Conservation (phyloP, 208 protist species). For the Lotmaria passim region DNA sequence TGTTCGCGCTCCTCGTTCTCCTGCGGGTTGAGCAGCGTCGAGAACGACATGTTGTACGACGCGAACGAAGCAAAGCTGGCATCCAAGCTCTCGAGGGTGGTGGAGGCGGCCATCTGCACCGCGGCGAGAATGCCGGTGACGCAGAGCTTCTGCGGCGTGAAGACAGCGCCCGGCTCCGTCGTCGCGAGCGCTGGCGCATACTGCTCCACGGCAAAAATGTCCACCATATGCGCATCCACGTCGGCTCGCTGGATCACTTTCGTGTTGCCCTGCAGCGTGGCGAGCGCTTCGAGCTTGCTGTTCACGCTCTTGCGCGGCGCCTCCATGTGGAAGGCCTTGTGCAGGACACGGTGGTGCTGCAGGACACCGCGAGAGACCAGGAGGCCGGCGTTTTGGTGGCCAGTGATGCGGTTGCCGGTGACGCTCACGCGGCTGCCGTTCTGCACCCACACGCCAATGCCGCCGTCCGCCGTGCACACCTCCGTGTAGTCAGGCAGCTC, state of each 20-base stretch:
- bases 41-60: slow-evolving; percentile 26
- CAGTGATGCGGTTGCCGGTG: slow-evolving; percentile 49
- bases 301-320: background rate
- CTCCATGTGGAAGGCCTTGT: slow-evolving; percentile 38
- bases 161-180: slow-evolving; percentile 39
- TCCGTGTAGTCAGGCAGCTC: slow-evolving; percentile 54
- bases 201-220: slow-evolving; percentile 39
- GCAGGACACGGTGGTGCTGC: slow-evolving; percentile 57
- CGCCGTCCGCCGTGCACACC: slow-evolving; percentile 70
- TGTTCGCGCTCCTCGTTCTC: slow-evolving; percentile 29
- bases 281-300: slow-evolving; percentile 9
- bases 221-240: background rate
- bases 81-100: slow-evolving; percentile 26
- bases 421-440: slow-evolving; percentile 66
- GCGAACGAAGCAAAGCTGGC: slow-evolving; percentile 27
- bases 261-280: background rate
- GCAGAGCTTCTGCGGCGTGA: slow-evolving; percentile 46
- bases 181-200: slow-evolving; percentile 40
- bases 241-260: slow-evolving; percentile 1
- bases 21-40: slow-evolving; percentile 4
- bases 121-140: slow-evolving; percentile 41
- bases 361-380: slow-evolving; percentile 53
- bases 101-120: slow-evolving; percentile 31
- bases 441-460: slow-evolving; percentile 81
- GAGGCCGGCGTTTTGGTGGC: slow-evolving; percentile 68